Base-by-base conservation (phyloP, 208 protist genomes). In the Leishmania major region DNA sequence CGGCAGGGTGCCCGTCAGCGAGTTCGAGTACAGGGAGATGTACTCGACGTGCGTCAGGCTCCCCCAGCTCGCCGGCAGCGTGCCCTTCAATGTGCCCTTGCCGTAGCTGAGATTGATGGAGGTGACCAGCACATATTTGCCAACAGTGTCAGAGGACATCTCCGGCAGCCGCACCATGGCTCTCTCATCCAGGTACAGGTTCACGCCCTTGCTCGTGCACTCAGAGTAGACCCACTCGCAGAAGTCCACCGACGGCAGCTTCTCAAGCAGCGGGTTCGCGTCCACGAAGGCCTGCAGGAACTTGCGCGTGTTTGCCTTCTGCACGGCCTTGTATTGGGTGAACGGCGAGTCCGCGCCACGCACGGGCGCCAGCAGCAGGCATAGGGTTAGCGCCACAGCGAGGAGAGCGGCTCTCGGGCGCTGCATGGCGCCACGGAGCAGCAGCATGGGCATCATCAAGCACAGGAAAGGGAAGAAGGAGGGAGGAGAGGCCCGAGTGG, bases 1-100 rank as follows among this genome's bases (percentile, higher is more conserved):
- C 43, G 31, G 77, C 17, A 85, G 79, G n/a, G 43, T 74, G 35
- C 82, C 82, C 31, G 49, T 81, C 37, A 80, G 47, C 45, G 62
- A 67, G 77, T 67, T 74, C 31, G 67, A 74, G 66, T 31, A 55
- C 25, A 74, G 47, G 3, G 67, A 53, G 53, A 80, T 15, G 66
- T 37, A 74, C 40, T 62, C 25, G 66, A 80, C 2, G 49, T 6
- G 66, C 47, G 55, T 25, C 66, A 80, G 60, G n/a, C 77, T 4
- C 4, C 51, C 51, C 66, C 66, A 80, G 66, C 66, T 80, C 77
- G 62, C 43, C 19, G 66, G 77, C 62, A 80, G 77, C 17, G 77
- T 80, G n/a, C 66, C 66, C 35, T 15, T 73, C 45, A 80, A 37
- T 15, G 13, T 47, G 28, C 13, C 47, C 19, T 43, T 57, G 62